Evolutionary conservation across 2,329 filamentous ascomycete genomes (phyloP), one percentile per base, ranked within the genome.

Genomic region (Cryphonectria naterciae): DNA sequence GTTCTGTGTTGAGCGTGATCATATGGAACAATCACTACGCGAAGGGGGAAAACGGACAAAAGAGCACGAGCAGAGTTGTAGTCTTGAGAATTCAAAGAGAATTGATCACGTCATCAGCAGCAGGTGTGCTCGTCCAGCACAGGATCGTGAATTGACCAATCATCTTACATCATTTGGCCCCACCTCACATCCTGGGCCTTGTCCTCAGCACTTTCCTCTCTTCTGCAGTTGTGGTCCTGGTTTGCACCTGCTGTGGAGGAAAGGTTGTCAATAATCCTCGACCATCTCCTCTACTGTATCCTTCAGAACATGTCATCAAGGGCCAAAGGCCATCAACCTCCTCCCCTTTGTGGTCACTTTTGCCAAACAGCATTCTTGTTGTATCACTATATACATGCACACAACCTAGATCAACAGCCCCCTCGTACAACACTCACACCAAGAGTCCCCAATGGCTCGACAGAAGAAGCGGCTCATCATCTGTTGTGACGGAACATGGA

Each of bases 401-500:
- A 17, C 32, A 13, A 58, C 58, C 63, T 58, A 64, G 1, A 69
- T 25, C 28, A 25, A 60, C 13, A 49, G 17, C 43, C 25, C 17
- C 22, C 17, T 8, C 62, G 13, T 8, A 46, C n/a, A 32, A 5
- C 43, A 39, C 10, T 2, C 43, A 65, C 43, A 8, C 41, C 63
- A 25, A 17, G 7, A n/a, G 10, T 22, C 28, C 15, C 25, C 13
- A 13, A 65, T 65, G 63, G 43, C 25, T n/a, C 61, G 54, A 7
- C 65, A 71, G 67, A 79, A 75, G 73, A 87, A 87, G 78, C 83
- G 85, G 28, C 79, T 87, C 70, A 82, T 87, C 32, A 78, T 86
- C 32, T 87, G 85, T 72, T 87, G 85, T 74, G 85, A 87, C 75
- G 85, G 85, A 25, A 87, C 85, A 4, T 87, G 85, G 85, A 84